Evolutionary conservation across 1,284 basidiomycete species (phyloP).

Genomic region (Coniferiporia sulphurascens): DNA sequence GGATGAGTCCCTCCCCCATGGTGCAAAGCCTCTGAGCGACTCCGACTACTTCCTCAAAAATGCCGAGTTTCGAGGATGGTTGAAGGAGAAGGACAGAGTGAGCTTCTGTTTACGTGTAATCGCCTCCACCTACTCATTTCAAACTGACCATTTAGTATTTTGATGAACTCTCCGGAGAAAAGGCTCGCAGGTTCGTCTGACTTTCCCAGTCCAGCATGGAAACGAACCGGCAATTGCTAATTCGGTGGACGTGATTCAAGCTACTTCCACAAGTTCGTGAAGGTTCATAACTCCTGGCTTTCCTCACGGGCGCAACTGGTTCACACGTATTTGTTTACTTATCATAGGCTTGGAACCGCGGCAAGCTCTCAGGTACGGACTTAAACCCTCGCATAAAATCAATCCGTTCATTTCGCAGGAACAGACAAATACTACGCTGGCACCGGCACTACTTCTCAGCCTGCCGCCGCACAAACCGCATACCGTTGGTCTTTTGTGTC

Average conservation of each 20-base stretch:
- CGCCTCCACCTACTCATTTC: neutral
- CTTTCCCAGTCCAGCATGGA: neutral
- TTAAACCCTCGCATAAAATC: neutral
- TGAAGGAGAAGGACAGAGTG: conserved; percentile 74
- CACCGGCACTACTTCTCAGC: conserved; percentile 42
- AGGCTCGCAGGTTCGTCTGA: conserved; percentile 57
- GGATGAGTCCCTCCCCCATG: conserved; percentile 35
- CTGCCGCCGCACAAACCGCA: conserved; percentile 54
- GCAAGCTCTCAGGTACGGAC: conserved; percentile 55
- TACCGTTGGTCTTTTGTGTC: conserved; percentile 56
- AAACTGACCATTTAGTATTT: conserved; percentile 49
- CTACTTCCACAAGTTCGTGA: conserved; percentile 81
- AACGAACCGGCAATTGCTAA: too few relatives aligned
- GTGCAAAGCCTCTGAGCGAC: conserved; percentile 55
- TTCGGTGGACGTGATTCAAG: conserved; percentile 36
- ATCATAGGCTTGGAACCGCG: conserved; percentile 69
- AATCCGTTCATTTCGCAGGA: conserved; percentile 1
- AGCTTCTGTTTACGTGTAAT: conserved; percentile 18
- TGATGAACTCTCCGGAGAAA: conserved; percentile 70
- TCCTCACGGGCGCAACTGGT: conserved; percentile 2
- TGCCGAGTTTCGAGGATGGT: conserved; percentile 71
- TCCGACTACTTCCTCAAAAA: conserved; percentile 76
- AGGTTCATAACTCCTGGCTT: conserved; percentile 38
- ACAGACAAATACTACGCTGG: conserved; percentile 58
- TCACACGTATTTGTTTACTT: conserved; percentile 1